phyloP scores from a whole-genome alignment of 1,139 yeast genomes.

The Yamadazyma mexicana region DNA sequence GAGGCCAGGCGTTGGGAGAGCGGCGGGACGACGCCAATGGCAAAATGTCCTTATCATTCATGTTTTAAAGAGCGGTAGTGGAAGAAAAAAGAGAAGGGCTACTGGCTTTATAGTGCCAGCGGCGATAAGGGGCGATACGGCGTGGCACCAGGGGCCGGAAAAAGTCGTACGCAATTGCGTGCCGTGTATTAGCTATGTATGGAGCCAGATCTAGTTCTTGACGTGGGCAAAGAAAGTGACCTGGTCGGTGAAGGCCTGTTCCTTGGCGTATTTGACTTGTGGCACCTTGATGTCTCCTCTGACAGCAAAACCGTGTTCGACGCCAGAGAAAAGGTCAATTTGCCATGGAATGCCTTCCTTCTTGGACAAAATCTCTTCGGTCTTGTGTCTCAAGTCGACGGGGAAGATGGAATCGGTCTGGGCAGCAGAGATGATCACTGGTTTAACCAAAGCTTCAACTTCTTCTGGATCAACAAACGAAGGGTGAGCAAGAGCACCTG shows the following conservation, averaged over 20 bases:
- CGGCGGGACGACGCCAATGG: not conserved
- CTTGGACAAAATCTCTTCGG: slow-evolving; percentile 54
- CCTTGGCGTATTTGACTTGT: slow-evolving; percentile 62
- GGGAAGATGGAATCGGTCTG: slow-evolving; percentile 66
- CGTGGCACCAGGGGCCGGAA: not conserved
- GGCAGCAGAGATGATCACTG: slow-evolving; percentile 71
- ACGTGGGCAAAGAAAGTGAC: slow-evolving; percentile 23
- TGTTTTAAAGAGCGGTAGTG: not conserved
- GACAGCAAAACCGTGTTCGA: slow-evolving; percentile 71
- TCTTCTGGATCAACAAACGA: slow-evolving; percentile 67
- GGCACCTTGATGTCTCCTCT: slow-evolving; percentile 69
- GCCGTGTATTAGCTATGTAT: not conserved
- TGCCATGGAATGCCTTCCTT: slow-evolving; percentile 52
- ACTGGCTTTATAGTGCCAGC: not conserved
- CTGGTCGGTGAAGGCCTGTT: slow-evolving; percentile 65
- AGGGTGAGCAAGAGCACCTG: slow-evolving; percentile 80
- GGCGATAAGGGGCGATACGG: slow-evolving; percentile 1
- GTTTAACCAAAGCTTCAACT: slow-evolving; percentile 55
- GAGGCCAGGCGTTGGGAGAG: not conserved
- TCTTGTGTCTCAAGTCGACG: slow-evolving; percentile 56
- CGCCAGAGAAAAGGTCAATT: slow-evolving; percentile 60
- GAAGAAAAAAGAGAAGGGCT: not conserved
- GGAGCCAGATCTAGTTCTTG: slow-evolving; percentile 2
- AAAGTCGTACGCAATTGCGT: not conserved
- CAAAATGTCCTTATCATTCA: slow-evolving; percentile 1